Evolutionary conservation across 108 stramenopile genomes (phyloP), one percentile per base, ranked within the genome.

Genomic region (Cyclotella choctawhatcheeana): DNA sequence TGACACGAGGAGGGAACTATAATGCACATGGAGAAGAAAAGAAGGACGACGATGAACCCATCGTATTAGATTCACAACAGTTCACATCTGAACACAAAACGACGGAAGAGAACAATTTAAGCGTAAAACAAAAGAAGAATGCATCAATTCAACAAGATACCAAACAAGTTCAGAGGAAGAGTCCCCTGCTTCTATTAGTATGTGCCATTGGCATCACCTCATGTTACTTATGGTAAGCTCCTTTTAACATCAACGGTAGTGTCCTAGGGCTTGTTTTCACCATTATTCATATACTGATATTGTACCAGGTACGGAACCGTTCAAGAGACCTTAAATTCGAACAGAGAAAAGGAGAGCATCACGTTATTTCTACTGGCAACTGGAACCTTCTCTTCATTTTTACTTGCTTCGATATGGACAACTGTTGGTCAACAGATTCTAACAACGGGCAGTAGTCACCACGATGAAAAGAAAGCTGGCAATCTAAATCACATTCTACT

Each of bases 241-340:
- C n/a, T n/a, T n/a, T n/a, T n/a, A n/a, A n/a, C n/a, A n/a, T n/a
- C n/a, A n/a, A n/a, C n/a, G n/a, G n/a, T n/a, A n/a, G n/a, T n/a
- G n/a, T n/a, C n/a, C n/a, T n/a, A n/a, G n/a, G n/a, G n/a, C n/a
- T n/a, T n/a, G n/a, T n/a, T n/a, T n/a, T n/a, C n/a, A n/a, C n/a
- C n/a, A n/a, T n/a, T n/a, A n/a, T n/a, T n/a, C n/a, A n/a, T n/a
- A n/a, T n/a, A n/a, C n/a, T n/a, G n/a, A n/a, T n/a, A n/a, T n/a
- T n/a, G n/a, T n/a, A n/a, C n/a, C n/a, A n/a, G n/a, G n/a, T n/a
- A 92, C 66, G 93, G 93, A 27, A 84, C 86, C 17, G 58, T 94
- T n/a, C 91, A 92, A 73, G 93, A 94, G 73, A 48, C 72, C 21
- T 56, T 29, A 22, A 62, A 62, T 17, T 18, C 52, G 35, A 48